Evolutionary conservation across 2,329 filamentous ascomycete species (phyloP).

Genomic region (Alternaria novae-zelandiae): DNA sequence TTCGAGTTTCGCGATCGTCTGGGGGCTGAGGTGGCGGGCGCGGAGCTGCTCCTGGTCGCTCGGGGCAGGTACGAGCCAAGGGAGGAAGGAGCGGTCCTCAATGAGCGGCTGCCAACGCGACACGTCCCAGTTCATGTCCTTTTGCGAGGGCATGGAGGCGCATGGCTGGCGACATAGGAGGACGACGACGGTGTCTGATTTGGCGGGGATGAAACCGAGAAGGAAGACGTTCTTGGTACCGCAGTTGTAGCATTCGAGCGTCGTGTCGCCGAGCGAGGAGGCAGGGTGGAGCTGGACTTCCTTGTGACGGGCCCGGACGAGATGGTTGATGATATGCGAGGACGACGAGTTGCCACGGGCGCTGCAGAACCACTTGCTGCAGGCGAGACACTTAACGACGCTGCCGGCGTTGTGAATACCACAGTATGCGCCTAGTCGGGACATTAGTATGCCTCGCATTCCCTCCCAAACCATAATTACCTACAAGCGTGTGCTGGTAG

Average conservation of each 20-base stretch:
- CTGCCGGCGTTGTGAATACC: slow-evolving; percentile 95
- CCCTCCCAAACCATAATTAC: background rate
- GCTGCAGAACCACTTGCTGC: slow-evolving; percentile 99
- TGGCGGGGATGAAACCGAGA: slow-evolving; percentile 96
- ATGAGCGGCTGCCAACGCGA: slow-evolving; percentile 98
- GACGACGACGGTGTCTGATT: slow-evolving; percentile 97
- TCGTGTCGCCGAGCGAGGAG: slow-evolving; percentile 92
- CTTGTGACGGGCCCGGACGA: slow-evolving; percentile 96
- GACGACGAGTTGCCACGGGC: slow-evolving; percentile 95
- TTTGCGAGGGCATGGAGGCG: slow-evolving; percentile 90
- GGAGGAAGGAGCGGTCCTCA: slow-evolving; percentile 91
- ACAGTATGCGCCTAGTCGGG: slow-evolving; percentile 71
- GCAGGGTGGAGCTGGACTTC: slow-evolving; percentile 96
- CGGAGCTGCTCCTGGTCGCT: slow-evolving; percentile 95
- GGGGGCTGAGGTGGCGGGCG: slow-evolving; percentile 88
- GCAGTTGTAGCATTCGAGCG: slow-evolving; percentile 98
- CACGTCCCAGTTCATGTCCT: slow-evolving; percentile 99
- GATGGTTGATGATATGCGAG: slow-evolving; percentile 97
- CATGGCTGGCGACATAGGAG: slow-evolving; percentile 96
- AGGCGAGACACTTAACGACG: slow-evolving; percentile 94
- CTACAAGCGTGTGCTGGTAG: slow-evolving; percentile 83
- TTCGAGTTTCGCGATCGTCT: slow-evolving; percentile 94
- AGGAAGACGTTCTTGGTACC: slow-evolving; percentile 99
- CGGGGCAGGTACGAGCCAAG: slow-evolving; percentile 89
- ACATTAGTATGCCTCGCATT: background rate